Conservation (phyloP, 2,329 filamentous ascomycete genomes). For the Exophiala bonariae region DNA sequence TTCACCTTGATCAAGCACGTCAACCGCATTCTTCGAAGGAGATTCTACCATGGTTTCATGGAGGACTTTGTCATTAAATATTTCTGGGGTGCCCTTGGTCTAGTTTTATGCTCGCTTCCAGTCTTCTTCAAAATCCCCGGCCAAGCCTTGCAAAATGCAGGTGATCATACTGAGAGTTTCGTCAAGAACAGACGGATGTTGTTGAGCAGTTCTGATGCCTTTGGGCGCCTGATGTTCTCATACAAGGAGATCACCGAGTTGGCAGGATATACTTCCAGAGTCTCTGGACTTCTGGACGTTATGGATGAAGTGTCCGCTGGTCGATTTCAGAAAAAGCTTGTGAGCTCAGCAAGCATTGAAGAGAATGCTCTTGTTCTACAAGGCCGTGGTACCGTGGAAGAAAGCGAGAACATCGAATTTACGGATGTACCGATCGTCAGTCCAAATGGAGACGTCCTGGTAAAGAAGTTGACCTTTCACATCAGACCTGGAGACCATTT, state of each 20-base stretch:
- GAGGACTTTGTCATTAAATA: constrained; percentile 99
- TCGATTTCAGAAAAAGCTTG: constrained; percentile 93
- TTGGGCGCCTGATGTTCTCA: constrained; percentile 94
- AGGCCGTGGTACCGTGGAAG: constrained; percentile 76
- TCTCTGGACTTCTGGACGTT: constrained; percentile 84
- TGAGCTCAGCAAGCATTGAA: constrained; percentile 80
- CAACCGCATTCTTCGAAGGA: constrained; percentile 84
- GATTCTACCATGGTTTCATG: constrained; percentile 98
- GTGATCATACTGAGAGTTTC: constrained; percentile 67
- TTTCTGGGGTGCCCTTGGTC: constrained; percentile 92
- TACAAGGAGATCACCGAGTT: constrained; percentile 97
- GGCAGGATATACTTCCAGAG: constrained; percentile 90
- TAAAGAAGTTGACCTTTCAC: constrained; percentile 81
- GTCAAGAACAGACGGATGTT: constrained; percentile 93
- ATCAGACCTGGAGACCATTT: constrained; percentile 86
- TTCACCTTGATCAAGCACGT: constrained; percentile 99
- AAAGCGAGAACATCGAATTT: constrained; percentile 83
- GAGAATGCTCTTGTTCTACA: constrained; percentile 80
- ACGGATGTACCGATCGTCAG: constrained; percentile 91
- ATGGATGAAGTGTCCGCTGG: constrained; percentile 91
- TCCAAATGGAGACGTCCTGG: constrained; percentile 90
- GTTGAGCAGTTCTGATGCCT: constrained; percentile 89
- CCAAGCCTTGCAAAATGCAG: constrained; percentile 51
- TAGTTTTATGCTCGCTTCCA: constrained; percentile 88
- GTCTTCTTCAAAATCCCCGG: constrained; percentile 94